These are phyloP conservation scores for Mycena kentingensis DNA, from an alignment of 768 basidiomycete species.

Conservation along the genomic window DNA sequence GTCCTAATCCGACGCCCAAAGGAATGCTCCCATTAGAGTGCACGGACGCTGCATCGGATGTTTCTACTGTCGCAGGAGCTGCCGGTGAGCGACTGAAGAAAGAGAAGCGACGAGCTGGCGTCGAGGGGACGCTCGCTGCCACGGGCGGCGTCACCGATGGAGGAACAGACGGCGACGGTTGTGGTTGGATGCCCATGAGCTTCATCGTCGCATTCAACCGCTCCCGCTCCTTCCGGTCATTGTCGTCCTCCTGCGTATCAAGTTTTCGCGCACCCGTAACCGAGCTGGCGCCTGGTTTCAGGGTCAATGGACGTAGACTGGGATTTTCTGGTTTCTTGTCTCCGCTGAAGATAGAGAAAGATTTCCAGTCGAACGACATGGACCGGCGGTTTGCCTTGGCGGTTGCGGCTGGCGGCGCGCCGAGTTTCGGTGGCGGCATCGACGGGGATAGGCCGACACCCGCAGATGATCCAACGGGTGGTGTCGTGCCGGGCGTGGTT, in stretches of 20 bases:
- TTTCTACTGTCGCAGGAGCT: constrained; percentile 41
- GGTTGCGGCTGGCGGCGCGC: constrained; percentile 25
- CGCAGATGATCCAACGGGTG: too few species aligned
- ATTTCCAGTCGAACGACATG: constrained; percentile 83
- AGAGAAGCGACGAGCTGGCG: constrained; percentile 57
- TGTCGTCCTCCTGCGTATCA: constrained; percentile 89
- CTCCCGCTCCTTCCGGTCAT: constrained; percentile 85
- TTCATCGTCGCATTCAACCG: constrained; percentile 90
- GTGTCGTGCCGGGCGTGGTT: constrained; percentile 31
- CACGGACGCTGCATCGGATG: constrained; percentile 51
- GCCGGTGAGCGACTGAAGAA: constrained; percentile 62
- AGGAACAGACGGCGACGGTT: constrained; percentile 43
- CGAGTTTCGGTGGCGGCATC: constrained; percentile 26
- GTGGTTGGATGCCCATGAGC: constrained; percentile 85
- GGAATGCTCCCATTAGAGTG: constrained; percentile 39
- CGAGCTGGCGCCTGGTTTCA: constrained; percentile 62
- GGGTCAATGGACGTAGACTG: constrained; percentile 69
- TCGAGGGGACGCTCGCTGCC: constrained; percentile 31
- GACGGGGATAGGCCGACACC: constrained; percentile 26
- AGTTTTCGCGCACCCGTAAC: constrained; percentile 73
- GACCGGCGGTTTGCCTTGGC: constrained; percentile 66
- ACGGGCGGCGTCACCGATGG: constrained; percentile 28
- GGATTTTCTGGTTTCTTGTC: constrained; percentile 65
- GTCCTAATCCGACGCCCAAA: constrained; percentile 36
- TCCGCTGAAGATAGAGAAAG: constrained; percentile 68